Base-by-base conservation (phyloP, 805 yeast species). In the Saturnispora besseyi region DNA sequence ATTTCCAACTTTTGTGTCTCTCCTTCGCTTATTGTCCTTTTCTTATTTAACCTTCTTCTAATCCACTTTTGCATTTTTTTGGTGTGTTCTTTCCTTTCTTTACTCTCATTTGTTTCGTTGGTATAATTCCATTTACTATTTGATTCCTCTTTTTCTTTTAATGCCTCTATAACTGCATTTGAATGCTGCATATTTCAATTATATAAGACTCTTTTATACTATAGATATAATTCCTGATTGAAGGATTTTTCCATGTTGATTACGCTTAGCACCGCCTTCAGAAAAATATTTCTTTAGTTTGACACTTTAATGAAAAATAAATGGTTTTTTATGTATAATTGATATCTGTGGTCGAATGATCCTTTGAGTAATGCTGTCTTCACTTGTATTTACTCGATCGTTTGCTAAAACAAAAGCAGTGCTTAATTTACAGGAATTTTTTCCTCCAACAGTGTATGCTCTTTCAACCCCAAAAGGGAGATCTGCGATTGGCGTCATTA, bases 401-500 rank as follows among this genome's bases (percentile, higher is more conserved):
- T 41, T 50, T 8, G 12, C 40, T 9, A 28, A 8, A 3, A 29
- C 46, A n/a, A 36, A 41, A 32, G 11, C 3, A 10, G 38, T 28
- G 3, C 15, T 21, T 4, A 5, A 29, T 12, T 4, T 8, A 8
- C 12, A 29, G 2, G 26, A 47, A 12, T 47, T 22, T 18, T 41
- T 24, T 21, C 18, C 50, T 29, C 84, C 93, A 9, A 93, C 99
- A 0, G 82, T 93, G 1, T 93, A 84, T 69, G 99, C 99, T 0
- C 68, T 89, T 15, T 87, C 98, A 0, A 91, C 98, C 0, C 80
- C 84, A 8, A 78, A 85, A 0, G 81, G 88, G 0, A 74, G 83
- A 52, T 77, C 97, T 0, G 99, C 97, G 0, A 80, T 93, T 24
- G 96, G 89, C 0, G 87, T 93, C 1, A 73, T 93, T 4, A 71